Base-by-base conservation (phyloP, 148 eudicot species). In the Fagopyrum esculentum region DNA sequence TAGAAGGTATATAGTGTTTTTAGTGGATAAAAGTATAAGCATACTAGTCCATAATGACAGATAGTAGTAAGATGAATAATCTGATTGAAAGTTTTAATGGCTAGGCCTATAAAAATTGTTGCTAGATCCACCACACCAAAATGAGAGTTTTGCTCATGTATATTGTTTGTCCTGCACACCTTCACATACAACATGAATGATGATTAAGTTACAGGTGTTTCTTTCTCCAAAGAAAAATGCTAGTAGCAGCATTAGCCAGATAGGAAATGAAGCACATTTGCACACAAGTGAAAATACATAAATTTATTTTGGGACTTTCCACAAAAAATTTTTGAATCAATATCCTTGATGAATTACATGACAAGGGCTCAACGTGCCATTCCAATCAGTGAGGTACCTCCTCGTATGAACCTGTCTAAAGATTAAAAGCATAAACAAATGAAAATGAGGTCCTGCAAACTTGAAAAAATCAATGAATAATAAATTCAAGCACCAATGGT, bases 361-460 rank as follows among this genome's bases (percentile, higher is more conserved):
- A 61, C 43, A 64, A 73, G 15, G 72, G 84, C 97, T 87, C 85
- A 95, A 97, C 45, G 91, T 92, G 87, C 97, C 97, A 81, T 92
- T 95, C 99, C 96, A 95, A 82, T 95, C 99, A 77, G 97, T 97
- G 78, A 81, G n/a, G 96, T 73, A 95, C 99, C 83, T 95, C 99
- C 74, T 97, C 99, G 77, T 95, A 95, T 48, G 99, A 95, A 78
- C 99, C 99, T 95, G 78, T 73, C 16, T 17, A 43, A 5, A 66
- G 71, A 2, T 0, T 35, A 19, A 66, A 43, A 35, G 35, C 4
- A 30, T 30, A 30, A 30, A 30, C 35, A 30, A 30, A 30, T 30
- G 35, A 30, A 30, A 30, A 30, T 30, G 35, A 30, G 35, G 1
- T 43, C 46, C 1, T n/a, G 13, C 19, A 40, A 15, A 66, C 4